phyloP scores from a whole-genome alignment of 768 basidiomycete genomes.

The Amyloporia xantha region DNA sequence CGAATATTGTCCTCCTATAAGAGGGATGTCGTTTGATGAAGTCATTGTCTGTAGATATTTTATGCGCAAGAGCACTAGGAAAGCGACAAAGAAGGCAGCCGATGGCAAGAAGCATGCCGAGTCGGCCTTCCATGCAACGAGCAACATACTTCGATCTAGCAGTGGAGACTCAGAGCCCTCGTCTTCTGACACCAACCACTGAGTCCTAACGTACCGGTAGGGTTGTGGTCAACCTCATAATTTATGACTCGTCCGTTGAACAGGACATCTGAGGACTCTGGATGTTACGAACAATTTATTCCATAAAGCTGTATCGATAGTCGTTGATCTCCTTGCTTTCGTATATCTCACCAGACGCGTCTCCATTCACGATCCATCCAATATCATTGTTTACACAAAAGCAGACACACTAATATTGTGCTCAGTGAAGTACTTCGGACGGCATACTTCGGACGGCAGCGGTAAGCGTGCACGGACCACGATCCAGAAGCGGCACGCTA shows the following conservation, averaged over 20 bases:
- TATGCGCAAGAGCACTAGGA: constrained; percentile 36
- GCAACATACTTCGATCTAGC: constrained; percentile 8
- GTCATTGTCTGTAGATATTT: constrained; percentile 32
- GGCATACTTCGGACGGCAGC: background rate
- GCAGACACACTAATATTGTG: no score
- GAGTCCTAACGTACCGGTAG: background rate
- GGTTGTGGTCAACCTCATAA: background rate
- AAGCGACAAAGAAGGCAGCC: constrained; percentile 19
- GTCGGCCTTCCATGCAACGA: constrained; percentile 10
- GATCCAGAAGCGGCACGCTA: constrained; percentile 3
- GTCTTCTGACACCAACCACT: background rate
- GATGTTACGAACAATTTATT: background rate
- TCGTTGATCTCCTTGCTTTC: no score
- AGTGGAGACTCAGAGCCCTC: background rate
- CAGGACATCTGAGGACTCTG: background rate
- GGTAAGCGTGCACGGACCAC: constrained; percentile 14
- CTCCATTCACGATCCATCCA: no score
- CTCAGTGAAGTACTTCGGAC: no score
- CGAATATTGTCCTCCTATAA: background rate
- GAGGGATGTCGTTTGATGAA: background rate
- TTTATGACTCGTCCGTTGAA: background rate
- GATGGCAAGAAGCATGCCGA: constrained; percentile 16
- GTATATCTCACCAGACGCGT: no score
- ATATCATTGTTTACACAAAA: no score
- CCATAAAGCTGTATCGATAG: background rate